Base-by-base conservation (phyloP, 169 alveolate species). In the Eimeria acervulina region DNA sequence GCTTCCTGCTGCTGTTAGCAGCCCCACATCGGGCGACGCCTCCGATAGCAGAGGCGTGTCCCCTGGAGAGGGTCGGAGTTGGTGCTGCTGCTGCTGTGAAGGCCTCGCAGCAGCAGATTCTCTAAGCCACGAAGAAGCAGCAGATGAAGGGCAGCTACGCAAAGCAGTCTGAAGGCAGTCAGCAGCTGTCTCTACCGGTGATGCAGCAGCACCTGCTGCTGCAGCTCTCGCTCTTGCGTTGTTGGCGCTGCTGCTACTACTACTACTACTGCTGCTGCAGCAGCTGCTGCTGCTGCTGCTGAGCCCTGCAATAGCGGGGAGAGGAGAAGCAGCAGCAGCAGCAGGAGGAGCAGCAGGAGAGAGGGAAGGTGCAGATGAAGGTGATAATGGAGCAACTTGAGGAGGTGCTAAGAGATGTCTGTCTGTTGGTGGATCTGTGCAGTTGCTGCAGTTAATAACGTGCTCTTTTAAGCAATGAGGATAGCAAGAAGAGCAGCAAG, bases 401-500 rank as follows among this genome's bases (percentile, higher is more conserved):
- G 83, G 26, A 19, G 8, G 33, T 17, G 74, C 42, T n/a, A 61
- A 26, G 74, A 61, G 33, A 42, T 89, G 78, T 5, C 95, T 42
- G 26, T 89, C 95, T 26, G 85, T 89, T 5, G 95, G 95, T 6
- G 95, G 95, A 68, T 89, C 95, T 1, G 51, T 74, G 72, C 95
- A 89, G 72, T 89, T 89, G 31, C 47, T 72, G 23, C 95, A 89
- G 19, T 40, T 12, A 5, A 83, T 7, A 3, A 89, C 95, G 52
- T 89, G 95, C 51, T 89, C 95, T 17, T 89, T 89, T 26, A 89
- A 10, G 21, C 95, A 89, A 66, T 89, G 95, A 7, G 95, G 95
- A 44, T 89, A 89, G 47, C 95, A 89, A 38, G 52, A 44, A 51
- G 63, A 36, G 72, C 95, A 89, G 72, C 95, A 89, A 31, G 95